Percentiles rank a stretch among this genome's conserved stretches.
Conservation (phyloP, 129 eudicot species). For the Centella asiatica region DNA sequence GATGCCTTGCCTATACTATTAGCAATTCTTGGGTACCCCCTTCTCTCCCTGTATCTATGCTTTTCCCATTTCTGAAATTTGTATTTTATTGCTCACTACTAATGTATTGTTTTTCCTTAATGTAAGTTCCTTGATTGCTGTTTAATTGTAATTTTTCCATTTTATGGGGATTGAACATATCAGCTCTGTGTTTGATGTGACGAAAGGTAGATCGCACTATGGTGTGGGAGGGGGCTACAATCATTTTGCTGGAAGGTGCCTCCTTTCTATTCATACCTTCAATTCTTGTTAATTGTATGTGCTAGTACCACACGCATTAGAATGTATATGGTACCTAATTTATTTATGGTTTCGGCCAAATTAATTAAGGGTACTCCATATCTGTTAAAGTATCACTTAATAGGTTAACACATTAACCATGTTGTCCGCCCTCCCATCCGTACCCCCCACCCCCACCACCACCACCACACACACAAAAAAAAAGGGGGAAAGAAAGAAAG, state of each 20-base stretch:
- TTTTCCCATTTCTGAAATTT: neutral
- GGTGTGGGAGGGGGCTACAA: conserved; percentile 86
- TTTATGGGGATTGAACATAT: neutral
- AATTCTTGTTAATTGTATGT: neutral
- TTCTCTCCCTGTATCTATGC: neutral
- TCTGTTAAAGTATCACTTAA: no score
- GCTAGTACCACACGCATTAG: no score
- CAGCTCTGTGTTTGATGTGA: conserved; percentile 94
- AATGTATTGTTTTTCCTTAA: neutral
- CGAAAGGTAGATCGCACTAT: conserved; percentile 83
- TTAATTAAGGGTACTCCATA: no score
- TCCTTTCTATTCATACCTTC: neutral
- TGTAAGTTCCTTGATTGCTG: neutral
- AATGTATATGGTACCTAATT: no score
- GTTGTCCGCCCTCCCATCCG: no score
- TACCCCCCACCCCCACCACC: no score
- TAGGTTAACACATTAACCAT: no score
- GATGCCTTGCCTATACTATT: conserved; percentile 60
- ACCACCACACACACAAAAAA: no score
- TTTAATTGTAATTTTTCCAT: neutral
- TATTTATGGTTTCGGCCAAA: no score
- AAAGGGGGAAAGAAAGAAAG: no score
- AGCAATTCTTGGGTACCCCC: conserved; percentile 70
- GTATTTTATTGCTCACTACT: neutral
- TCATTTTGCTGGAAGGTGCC: conserved; percentile 89